Conservation (phyloP, 2,329 filamentous ascomycete genomes). For the Monilinia vaccinii-corymbosi region DNA sequence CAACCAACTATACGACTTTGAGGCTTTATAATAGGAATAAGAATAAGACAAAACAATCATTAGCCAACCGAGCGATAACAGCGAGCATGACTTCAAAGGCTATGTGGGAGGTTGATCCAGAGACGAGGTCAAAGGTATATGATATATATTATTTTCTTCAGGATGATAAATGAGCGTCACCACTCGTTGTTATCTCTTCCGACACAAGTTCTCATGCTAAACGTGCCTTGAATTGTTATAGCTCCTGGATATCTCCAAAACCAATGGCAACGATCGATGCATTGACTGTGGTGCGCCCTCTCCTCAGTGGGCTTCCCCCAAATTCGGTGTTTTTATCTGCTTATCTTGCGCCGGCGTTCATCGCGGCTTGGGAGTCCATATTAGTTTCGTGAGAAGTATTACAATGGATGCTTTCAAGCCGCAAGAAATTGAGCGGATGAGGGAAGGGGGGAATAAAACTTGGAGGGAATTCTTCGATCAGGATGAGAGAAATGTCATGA, state of each 20-base stretch:
- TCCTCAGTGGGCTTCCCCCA: slow-evolving; percentile 95
- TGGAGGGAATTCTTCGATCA: slow-evolving; percentile 83
- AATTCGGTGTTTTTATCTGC: slow-evolving; percentile 98
- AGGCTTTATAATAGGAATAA: background rate
- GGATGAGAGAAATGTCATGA: slow-evolving; percentile 56
- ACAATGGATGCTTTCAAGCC: slow-evolving; percentile 99
- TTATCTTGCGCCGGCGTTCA: slow-evolving; percentile 92
- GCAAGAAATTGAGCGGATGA: slow-evolving; percentile 87
- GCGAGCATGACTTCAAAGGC: slow-evolving; percentile 53
- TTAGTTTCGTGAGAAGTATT: slow-evolving; percentile 94
- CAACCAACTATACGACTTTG: background rate
- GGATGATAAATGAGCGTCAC: background rate
- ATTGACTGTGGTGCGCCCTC: slow-evolving; percentile 94
- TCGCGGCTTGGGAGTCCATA: slow-evolving; percentile 90
- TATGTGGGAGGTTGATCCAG: slow-evolving; percentile 98
- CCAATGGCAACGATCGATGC: slow-evolving; percentile 79
- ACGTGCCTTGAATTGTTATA: slow-evolving; percentile 33
- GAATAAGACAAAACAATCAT: no score
- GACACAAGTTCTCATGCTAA: slow-evolving; percentile 14
- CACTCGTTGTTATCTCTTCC: background rate
- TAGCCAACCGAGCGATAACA: no score
- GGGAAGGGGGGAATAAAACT: slow-evolving; percentile 77
- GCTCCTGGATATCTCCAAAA: slow-evolving; percentile 87
- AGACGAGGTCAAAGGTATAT: slow-evolving; percentile 84
- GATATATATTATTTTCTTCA: slow-evolving; percentile 7